Percentiles rank a stretch among this genome's conserved stretches.
phyloP scores from a whole-genome alignment of 208 protist genomes.

The Entamoeba dispar region DNA sequence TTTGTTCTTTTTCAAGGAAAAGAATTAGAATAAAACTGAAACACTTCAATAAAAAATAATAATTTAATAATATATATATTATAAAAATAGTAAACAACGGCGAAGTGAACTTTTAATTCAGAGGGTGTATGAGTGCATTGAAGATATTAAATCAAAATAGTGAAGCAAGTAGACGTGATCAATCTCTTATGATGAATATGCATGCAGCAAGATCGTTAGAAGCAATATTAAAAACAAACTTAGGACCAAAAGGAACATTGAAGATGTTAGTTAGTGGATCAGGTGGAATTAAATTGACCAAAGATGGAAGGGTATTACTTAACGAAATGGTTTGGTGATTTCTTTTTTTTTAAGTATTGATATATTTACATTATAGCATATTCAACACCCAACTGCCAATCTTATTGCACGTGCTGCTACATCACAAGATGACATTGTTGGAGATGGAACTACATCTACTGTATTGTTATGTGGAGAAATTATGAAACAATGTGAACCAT shows the following conservation, averaged over 20 bases:
- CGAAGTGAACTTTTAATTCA: neutral
- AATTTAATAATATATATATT: neutral
- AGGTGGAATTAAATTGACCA: constrained; percentile 97
- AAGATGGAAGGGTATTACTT: constrained; percentile 94
- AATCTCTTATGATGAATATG: constrained; percentile 86
- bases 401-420: constrained; percentile 94
- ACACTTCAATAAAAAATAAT: too few species aligned
- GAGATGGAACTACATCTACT: constrained; percentile 93
- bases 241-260: constrained; percentile 92
- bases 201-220: constrained; percentile 80
- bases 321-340: constrained; percentile 66
- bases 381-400: constrained; percentile 93
- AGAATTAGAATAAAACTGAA: too few species aligned
- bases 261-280: constrained; percentile 95
- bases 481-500: constrained; percentile 82
- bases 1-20: too few species aligned
- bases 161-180: constrained; percentile 8
- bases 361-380: constrained; percentile 47
- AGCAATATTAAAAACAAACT: constrained; percentile 88
- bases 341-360: too few species aligned
- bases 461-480: constrained; percentile 97
- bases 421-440: constrained; percentile 95
- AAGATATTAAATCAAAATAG: constrained; percentile 8
- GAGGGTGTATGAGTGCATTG: neutral
- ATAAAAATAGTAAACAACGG: neutral